Evolutionary conservation across 1,284 basidiomycete genomes (phyloP), one percentile per base, ranked within the genome.

Genomic region (Paramarasmius palmivorus): DNA sequence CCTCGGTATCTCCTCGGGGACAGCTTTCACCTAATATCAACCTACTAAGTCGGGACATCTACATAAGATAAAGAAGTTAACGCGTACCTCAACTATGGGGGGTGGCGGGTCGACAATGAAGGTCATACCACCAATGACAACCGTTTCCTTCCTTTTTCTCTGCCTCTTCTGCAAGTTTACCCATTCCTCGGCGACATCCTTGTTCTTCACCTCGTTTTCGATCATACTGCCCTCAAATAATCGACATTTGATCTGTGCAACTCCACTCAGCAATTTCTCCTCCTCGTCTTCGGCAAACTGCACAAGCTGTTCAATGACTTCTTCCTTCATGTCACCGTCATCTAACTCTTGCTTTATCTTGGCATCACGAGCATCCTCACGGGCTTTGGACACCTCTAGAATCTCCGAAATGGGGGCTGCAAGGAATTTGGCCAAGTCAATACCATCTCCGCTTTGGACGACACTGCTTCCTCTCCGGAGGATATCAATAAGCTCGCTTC

Each of bases 161-260:
- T 65, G 73, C 20, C 75, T 73, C 62, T 77, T 79, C 61, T 77
- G 72, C 34, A 78, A 46, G 36, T 71, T 69, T 35, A 66, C 63
- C 79, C 77, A 82, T 55, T 79, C 76, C 12, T 68, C 55, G 2
- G 73, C 73, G 46, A 76, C 75, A 23, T 76, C 65, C 42, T 71
- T 69, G 57, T 79, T 76, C 42, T 63, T 62, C 10, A n/a, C 41
- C 59, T 54, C 38, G 22, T 70, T 72, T 35, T 69, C 53, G 35
- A 84, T 61, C 41, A 81, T 39, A 59, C 71, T 72, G 3, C 83
- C 84, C 57, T 86, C 83, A 54, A 84, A 86, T 19, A 85, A 62
- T 29, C 82, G 71, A 51, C 79, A 78, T 53, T 78, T 75, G 4
- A 86, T 83, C 54, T 77, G 76, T 6, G 81, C 83, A 15, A 82